Evolutionary conservation across 768 basidiomycete genomes (phyloP).

Genomic region (Porpolomopsis calyptriformis): DNA sequence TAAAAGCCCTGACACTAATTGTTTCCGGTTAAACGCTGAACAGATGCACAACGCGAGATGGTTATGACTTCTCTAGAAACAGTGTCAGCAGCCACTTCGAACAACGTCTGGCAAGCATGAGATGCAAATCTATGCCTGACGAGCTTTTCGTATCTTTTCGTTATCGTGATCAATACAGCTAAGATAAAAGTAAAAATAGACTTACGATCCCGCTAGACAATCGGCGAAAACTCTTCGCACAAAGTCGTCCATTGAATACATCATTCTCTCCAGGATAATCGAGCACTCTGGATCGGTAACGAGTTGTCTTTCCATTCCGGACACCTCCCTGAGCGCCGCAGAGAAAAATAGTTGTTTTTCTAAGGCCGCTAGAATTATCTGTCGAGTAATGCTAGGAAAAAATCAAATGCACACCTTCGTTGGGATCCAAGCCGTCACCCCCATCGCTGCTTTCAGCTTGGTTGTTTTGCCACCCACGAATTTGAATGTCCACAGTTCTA

Average conservation of each 20-base stretch:
- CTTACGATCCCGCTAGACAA: slow-evolving; percentile 80
- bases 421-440: slow-evolving; percentile 47
- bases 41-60: not conserved
- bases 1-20: slow-evolving; percentile 44
- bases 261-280: slow-evolving; percentile 77
- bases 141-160: slow-evolving; percentile 59
- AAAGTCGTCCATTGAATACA: slow-evolving; percentile 93
- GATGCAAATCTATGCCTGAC: slow-evolving; percentile 83
- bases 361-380: slow-evolving; percentile 19
- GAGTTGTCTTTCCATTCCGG: slow-evolving; percentile 78
- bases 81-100: slow-evolving; percentile 55
- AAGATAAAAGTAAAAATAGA: too few species aligned
- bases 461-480: slow-evolving; percentile 74
- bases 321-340: slow-evolving; percentile 77
- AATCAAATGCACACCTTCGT: slow-evolving; percentile 45
- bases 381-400: slow-evolving; percentile 1
- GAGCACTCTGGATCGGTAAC: slow-evolving; percentile 94
- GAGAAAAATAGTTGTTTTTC: slow-evolving; percentile 70
- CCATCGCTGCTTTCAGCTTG: slow-evolving; percentile 30
- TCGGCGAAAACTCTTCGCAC: slow-evolving; percentile 87
- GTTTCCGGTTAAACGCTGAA: not conserved
- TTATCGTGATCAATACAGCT: too few species aligned
- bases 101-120: slow-evolving; percentile 88
- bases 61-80: slow-evolving; percentile 54
- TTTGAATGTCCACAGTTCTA: slow-evolving; percentile 75